A percentile compares a stretch with the other conserved stretches of the same genome.
Conservation (phyloP, 1,284 basidiomycete genomes). For the Cryptococcus sp. region DNA sequence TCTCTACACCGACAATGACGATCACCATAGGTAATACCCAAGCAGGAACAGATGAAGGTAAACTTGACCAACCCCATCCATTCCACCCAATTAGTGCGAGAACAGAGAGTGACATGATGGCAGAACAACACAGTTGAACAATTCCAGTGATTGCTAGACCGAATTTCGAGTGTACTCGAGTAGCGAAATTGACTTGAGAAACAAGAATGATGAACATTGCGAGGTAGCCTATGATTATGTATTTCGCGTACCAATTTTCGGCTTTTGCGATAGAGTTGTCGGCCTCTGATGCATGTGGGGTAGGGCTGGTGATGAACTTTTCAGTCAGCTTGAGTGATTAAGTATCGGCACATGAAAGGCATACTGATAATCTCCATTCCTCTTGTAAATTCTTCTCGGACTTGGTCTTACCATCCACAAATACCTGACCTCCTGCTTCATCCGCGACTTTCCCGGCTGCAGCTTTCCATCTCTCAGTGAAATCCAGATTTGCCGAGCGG, state of each 20-base stretch:
- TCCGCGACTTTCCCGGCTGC: too few species aligned
- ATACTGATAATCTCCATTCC: constrained; percentile 30
- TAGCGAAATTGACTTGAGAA: constrained; percentile 70
- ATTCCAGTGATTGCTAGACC: constrained; percentile 91
- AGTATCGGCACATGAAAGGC: background rate
- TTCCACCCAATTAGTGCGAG: constrained; percentile 44
- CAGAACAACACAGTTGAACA: constrained; percentile 84
- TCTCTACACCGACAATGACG: constrained; percentile 92
- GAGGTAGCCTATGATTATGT: constrained; percentile 59
- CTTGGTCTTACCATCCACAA: too few species aligned
- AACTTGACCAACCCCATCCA: constrained; percentile 31
- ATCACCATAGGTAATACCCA: constrained; percentile 86
- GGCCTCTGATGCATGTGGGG: background rate
- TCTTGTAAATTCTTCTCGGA: constrained; percentile 18
- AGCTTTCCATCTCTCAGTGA: too few species aligned
- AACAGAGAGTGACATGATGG: constrained; percentile 86
- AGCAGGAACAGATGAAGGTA: constrained; percentile 45
- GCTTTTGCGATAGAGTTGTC: background rate
- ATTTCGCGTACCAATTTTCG: background rate
- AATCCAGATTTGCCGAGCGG: too few species aligned
- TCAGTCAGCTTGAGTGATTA: background rate
- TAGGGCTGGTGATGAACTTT: background rate
- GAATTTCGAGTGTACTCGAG: constrained; percentile 81
- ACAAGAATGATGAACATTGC: constrained; percentile 74
- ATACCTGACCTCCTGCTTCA: too few species aligned